A percentile compares a stretch with the other conserved stretches of the same genome.
phyloP scores from a whole-genome alignment of 331 rosid species.

The Spiraea crenata region DNA sequence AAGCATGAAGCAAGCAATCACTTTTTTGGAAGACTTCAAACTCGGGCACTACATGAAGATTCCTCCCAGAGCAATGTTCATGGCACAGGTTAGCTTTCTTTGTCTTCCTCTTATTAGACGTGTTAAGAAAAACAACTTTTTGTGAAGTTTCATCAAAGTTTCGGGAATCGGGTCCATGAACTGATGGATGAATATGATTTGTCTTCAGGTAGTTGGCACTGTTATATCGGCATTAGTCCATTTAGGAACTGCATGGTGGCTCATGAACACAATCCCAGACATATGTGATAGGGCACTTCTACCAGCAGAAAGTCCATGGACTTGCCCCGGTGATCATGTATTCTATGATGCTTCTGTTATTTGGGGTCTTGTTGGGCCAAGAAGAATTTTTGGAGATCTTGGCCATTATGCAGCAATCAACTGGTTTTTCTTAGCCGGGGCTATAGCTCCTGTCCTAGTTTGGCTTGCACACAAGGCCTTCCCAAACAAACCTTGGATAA shows the following conservation, averaged over 20 bases:
- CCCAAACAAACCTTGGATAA: constrained; percentile 58
- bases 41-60: constrained; percentile 96
- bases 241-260: constrained; percentile 84
- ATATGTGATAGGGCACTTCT: constrained; percentile 61
- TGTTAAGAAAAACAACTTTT: background rate
- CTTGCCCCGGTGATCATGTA: constrained; percentile 81
- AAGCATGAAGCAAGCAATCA: constrained; percentile 69
- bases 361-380: constrained; percentile 80
- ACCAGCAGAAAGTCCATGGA: constrained; percentile 77
- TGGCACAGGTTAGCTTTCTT: constrained; percentile 56
- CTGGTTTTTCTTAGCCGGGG: constrained; percentile 65
- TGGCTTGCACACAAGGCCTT: constrained; percentile 64
- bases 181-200: background rate
- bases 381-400: constrained; percentile 71
- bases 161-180: background rate
- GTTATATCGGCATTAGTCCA: constrained; percentile 55
- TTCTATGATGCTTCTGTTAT: constrained; percentile 83
- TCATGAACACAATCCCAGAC: constrained; percentile 58
- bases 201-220: constrained; percentile 57
- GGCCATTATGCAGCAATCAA: constrained; percentile 63
- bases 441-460: constrained; percentile 43
- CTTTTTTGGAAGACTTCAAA: constrained; percentile 77
- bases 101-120: constrained; percentile 5
- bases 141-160: background rate
- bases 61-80: constrained; percentile 81